A percentile compares a stretch with the other conserved stretches of the same genome.
Conservation (phyloP, 2,329 filamentous ascomycete species). For the Lachnellula suecica region DNA sequence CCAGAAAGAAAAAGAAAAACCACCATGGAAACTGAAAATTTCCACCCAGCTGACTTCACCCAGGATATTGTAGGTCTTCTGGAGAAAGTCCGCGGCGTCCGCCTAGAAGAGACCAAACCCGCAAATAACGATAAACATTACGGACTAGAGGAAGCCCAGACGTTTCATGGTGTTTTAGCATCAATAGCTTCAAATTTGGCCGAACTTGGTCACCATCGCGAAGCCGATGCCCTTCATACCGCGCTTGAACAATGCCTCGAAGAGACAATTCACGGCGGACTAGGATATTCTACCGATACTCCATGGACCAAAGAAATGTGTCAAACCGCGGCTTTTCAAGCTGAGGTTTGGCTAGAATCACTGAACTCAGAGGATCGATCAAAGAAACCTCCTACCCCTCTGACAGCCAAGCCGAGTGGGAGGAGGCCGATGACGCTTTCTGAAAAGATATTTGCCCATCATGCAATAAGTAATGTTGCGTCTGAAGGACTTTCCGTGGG, state of each 20-base stretch:
- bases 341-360: constrained; percentile 21
- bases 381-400: background rate
- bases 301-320: background rate
- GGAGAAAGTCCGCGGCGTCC: too few relatives aligned
- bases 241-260: constrained; percentile 2
- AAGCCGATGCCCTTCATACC: constrained; percentile 25
- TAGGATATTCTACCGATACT: constrained; percentile 14
- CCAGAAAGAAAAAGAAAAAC: too few relatives aligned
- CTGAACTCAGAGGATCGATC: constrained; percentile 3
- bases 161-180: background rate
- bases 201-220: constrained; percentile 8
- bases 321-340: background rate
- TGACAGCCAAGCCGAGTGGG: background rate
- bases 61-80: too few relatives aligned
- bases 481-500: constrained; percentile 34
- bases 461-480: constrained; percentile 34
- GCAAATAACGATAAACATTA: too few relatives aligned
- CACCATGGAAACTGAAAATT: too few relatives aligned
- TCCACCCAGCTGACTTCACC: too few relatives aligned
- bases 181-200: background rate
- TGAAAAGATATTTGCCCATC: constrained; percentile 47
- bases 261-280: background rate
- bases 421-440: constrained; percentile 40
- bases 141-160: too few relatives aligned
- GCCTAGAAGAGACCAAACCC: too few relatives aligned